phyloP scores from a whole-genome alignment of 257 asterid genomes.

The Scutellaria barbata region DNA sequence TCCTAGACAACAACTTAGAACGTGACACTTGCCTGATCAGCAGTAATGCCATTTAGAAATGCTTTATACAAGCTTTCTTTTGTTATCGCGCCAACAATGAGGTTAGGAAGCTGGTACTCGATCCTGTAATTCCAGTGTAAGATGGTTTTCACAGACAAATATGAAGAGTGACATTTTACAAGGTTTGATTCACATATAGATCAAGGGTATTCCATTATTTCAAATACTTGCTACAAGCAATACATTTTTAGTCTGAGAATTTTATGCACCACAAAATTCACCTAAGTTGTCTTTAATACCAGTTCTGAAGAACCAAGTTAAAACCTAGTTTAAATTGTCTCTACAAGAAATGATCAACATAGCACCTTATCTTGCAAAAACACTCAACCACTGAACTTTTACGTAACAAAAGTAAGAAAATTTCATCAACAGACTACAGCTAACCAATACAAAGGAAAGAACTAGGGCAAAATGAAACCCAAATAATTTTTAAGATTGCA shows the following conservation, averaged over 20 bases:
- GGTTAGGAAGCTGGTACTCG: conserved; percentile 97
- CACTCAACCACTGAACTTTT: not conserved
- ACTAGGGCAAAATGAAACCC: conserved; percentile 12
- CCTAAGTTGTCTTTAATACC: not conserved
- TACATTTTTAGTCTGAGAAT: not conserved
- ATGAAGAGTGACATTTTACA: not conserved
- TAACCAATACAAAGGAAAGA: not conserved
- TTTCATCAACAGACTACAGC: not conserved
- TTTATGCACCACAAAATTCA: not conserved
- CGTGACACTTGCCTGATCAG: conserved; percentile 73
- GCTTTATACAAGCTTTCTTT: conserved; percentile 97
- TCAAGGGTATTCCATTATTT: not conserved
- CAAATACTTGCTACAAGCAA: not conserved
- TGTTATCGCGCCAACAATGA: conserved; percentile 87
- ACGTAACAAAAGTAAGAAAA: not conserved
- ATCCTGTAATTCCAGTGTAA: conserved; percentile 63
- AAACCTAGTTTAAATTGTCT: not conserved
- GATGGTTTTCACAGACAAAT: conserved; percentile 14
- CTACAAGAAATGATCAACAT: not conserved
- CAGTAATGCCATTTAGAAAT: conserved; percentile 79
- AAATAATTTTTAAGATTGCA: not conserved
- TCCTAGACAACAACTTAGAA: conserved; percentile 2
- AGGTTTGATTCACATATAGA: not conserved
- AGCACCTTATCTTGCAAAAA: not conserved
- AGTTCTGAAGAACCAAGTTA: not conserved